These are phyloP conservation scores for Leptodermis oblonga DNA, from an alignment of 257 asterid genomes.

Conservation along the genomic window DNA sequence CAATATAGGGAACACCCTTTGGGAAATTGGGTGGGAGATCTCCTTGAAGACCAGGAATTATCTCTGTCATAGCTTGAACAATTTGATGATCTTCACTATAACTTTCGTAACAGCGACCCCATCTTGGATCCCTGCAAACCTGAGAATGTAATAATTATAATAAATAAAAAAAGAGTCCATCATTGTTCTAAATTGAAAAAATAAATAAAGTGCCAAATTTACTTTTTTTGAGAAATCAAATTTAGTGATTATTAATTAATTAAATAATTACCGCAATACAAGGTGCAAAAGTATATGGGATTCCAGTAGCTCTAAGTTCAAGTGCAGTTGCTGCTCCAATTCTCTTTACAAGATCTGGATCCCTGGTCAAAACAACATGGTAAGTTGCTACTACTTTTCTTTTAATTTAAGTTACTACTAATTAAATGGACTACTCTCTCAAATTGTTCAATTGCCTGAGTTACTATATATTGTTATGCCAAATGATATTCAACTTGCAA, in stretches of 20 bases:
- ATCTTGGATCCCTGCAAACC: constrained; percentile 45
- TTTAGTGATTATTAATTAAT: too few species aligned
- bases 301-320: constrained; percentile 40
- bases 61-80: constrained; percentile 32
- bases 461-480: too few species aligned
- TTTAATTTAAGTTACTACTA: too few species aligned
- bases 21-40: constrained; percentile 8
- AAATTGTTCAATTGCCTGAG: background rate
- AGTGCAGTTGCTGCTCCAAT: constrained; percentile 45
- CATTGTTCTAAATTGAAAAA: background rate
- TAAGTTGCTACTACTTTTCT: too few species aligned
- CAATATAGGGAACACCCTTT: constrained; percentile 3
- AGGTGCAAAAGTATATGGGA: constrained; percentile 35
- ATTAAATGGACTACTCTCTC: background rate
- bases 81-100: constrained; percentile 38
- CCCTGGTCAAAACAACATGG: constrained; percentile 9
- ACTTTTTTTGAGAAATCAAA: too few species aligned
- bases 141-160: background rate
- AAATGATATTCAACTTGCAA: too few species aligned
- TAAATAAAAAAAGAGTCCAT: background rate
- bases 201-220: background rate
- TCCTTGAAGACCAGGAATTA: constrained; percentile 21
- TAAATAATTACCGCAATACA: constrained; percentile 30
- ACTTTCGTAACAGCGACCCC: constrained; percentile 44
- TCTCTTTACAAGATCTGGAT: constrained; percentile 33